Percentiles rank a stretch among this genome's conserved stretches.
phyloP scores from a whole-genome alignment of 441 rosid genomes.

The Brassica hybrid region DNA sequence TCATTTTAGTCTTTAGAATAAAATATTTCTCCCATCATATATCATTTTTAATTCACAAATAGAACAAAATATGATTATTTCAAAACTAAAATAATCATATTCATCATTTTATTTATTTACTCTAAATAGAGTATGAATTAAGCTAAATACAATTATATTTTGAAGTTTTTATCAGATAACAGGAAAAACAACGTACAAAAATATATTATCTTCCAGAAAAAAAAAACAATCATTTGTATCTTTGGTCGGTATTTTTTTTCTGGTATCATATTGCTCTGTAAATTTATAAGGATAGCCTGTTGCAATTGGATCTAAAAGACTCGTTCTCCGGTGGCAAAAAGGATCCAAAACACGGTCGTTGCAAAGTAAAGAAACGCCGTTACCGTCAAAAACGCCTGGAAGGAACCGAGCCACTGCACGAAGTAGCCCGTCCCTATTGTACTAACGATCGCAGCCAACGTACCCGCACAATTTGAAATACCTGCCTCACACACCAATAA shows the following conservation, averaged over 20 bases:
- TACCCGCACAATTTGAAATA: slow-evolving; percentile 84
- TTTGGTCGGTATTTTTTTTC: background rate
- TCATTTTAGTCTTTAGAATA: no score
- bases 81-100: no score
- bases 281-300: background rate
- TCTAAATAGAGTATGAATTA: no score
- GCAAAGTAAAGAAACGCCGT: slow-evolving; percentile 82
- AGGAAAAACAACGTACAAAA: no score
- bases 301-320: slow-evolving; percentile 55
- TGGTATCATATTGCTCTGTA: slow-evolving; percentile 1
- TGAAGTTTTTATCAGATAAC: no score
- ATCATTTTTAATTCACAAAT: no score
- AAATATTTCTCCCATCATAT: no score
- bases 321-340: slow-evolving; percentile 80
- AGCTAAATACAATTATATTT: no score
- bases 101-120: no score
- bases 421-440: slow-evolving; percentile 94
- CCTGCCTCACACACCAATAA: slow-evolving; percentile 49
- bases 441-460: slow-evolving; percentile 92
- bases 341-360: slow-evolving; percentile 71
- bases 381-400: slow-evolving; percentile 76
- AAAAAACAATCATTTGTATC: background rate
- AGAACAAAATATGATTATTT: no score
- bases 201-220: no score
- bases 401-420: slow-evolving; percentile 92